Base-by-base conservation (phyloP, 2,329 filamentous ascomycete species). In the Epichloe sp. region DNA sequence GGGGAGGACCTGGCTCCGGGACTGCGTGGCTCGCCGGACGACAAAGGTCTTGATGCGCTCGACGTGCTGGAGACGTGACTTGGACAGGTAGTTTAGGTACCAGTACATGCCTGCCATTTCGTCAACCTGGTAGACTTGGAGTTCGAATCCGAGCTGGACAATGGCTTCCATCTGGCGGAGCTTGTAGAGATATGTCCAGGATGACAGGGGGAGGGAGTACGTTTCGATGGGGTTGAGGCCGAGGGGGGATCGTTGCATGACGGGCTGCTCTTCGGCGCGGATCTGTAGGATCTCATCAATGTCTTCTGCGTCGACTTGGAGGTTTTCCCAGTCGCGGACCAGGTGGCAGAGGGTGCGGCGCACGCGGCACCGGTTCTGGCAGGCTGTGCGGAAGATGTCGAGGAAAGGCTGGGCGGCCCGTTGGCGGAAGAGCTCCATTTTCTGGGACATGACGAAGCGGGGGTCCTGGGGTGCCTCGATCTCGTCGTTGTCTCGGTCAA, bases 161-260 rank as follows among this genome's bases (percentile, higher is more conserved):
- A 94, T 84, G 73, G 83, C 85, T 63, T 91, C 85, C 76, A 96
- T 88, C 60, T 91, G 80, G 34, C 79, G 80, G n/a, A 96, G 75
- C 66, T 96, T 97, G 67, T 95, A 87, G 53, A 90, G 78, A 60
- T 91, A 94, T 0, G 83, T 80, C 93, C 93, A 98, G 3, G 86
- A 89, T 1, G 86, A 88, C 0, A 97, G 74, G 0, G 0, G 88
- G 83, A 86, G 84, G 0, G 83, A 76, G 62, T 79, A 83, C 1
- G 79, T 71, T 44, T 83, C 77, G 3, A 69, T 70, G 47, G 71
- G 73, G 0, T 68, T 62, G 54, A 60, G 50, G 31, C 56, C 55
- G 23, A 57, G 51, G 1, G 63, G 59, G 1, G 69, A 68, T 48
- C 63, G 72, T 53, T 75, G 72, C 36, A 74, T 65, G 15, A 84